A percentile compares a stretch with the other conserved stretches of the same genome.
Evolutionary conservation across 768 basidiomycete genomes (phyloP).

Genomic region (Phaeotremella fagi): DNA sequence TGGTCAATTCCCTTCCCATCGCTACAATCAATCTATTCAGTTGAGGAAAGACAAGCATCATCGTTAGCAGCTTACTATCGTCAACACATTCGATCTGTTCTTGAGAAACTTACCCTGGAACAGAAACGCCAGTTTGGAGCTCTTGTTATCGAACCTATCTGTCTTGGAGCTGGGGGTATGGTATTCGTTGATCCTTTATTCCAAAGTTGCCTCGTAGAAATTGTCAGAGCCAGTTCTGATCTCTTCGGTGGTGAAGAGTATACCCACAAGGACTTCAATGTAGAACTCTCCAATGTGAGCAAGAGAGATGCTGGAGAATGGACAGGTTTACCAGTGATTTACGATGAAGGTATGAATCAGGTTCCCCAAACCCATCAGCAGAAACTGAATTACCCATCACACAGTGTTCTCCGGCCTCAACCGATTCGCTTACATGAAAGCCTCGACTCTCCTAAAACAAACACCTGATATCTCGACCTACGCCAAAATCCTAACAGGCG

Average conservation of each 20-base stretch:
- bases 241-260: constrained; percentile 36
- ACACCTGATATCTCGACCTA: constrained; percentile 82
- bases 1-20: constrained; percentile 50
- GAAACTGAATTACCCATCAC: not conserved
- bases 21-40: constrained; percentile 64
- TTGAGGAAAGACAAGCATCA: constrained; percentile 59
- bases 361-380: not conserved
- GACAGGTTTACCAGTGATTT: constrained; percentile 80
- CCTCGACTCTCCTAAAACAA: constrained; percentile 59
- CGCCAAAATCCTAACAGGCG: constrained; percentile 91
- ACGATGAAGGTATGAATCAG: constrained; percentile 61
- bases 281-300: constrained; percentile 3
- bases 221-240: constrained; percentile 57
- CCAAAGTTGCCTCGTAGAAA: constrained; percentile 79
- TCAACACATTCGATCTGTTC: constrained; percentile 55
- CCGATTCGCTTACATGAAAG: constrained; percentile 70
- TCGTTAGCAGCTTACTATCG: constrained; percentile 64
- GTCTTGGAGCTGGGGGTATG: constrained; percentile 97
- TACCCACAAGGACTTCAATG: constrained; percentile 19
- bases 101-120: constrained; percentile 53
- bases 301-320: constrained; percentile 47
- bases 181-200: constrained; percentile 95
- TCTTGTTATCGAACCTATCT: constrained; percentile 80
- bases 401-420: constrained; percentile 85
- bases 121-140: constrained; percentile 54